Evolutionary conservation across 495 filamentous ascomycete genomes (phyloP), one percentile per base, ranked within the genome.

Genomic region (Tuber aestivum): DNA sequence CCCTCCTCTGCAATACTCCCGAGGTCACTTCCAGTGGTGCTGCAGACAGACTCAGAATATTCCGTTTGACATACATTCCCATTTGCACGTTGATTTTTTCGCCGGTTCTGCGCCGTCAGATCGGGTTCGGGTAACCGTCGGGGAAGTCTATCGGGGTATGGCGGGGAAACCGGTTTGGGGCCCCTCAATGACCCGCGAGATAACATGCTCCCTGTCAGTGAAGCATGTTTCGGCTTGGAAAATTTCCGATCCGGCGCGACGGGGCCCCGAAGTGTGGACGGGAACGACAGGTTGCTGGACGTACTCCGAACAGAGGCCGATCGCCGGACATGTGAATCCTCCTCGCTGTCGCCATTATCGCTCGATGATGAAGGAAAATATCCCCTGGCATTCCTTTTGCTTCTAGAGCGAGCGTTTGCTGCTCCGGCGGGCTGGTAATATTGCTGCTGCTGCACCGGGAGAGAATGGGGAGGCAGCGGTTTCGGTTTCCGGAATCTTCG

Each of bases 1-100:
- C 56, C 72, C 38, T 78, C 68, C 21, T 81, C 80, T 10, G 72
- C 71, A 44, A 82, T 81, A 35, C 79, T 79, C n/a, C 69, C 79
- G 37, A 81, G 71, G 37, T 81, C 79, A 16, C 45, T 71, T 3
- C 41, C 44, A 44, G 70, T 72, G 44, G 65, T 74, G 32, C 27
- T 65, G 18, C 27, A 32, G 23, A 69, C 44, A 21, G 70, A 73
- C 38, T 72, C 69, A 20, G 40, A 12, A 69, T 74, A 74, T 68
- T 45, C 74, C 27, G 38, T 70, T 42, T 42, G 70, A 32, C 8
- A 32, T 23, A 32, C n/a, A 32, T 32, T 32, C 56, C n/a, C n/a
- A 65, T 32, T 32, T 18, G 56, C 12, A n/a, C 16, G 56, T 65
- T 65, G 56, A 32, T 32, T 32, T 65, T 65, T 65, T 32, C 56